Base-by-base conservation (phyloP, 2,329 filamentous ascomycete species). In the Colletotrichum graminicola region DNA sequence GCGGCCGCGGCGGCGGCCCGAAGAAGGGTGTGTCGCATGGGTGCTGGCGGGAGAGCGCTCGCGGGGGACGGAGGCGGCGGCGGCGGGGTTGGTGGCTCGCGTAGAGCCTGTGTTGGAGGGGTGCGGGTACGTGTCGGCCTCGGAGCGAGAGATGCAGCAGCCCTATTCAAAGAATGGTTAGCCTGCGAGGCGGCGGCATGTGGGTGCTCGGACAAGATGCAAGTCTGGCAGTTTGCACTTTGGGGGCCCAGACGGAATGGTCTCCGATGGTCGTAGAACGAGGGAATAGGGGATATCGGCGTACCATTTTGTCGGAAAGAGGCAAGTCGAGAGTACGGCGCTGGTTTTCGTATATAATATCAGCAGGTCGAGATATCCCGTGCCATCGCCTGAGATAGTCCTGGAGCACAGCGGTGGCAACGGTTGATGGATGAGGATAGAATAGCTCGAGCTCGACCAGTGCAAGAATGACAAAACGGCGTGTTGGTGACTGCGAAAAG, bases 101-200 rank as follows among this genome's bases (percentile, higher is more conserved):
- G 86, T 83, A 11, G 87, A 88, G 69, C 84, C 83, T 45, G 86
- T 86, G 34, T 83, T 79, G 41, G 80, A 82, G 71, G 82, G 85
- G 60, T 84, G 85, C 11, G 85, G 84, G 72, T 88, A 89, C 29
- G 87, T 87, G 77, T 87, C 87, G 71, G 84, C 86, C 34, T 83
- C 80, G 43, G 86, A 81, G 59, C 82, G 83, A 54, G 88, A 90
- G 76, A 89, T 83, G 77, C 88, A 90, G 80, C 88, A 90, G 76
- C 88, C 88, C 88, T 89, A 72, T 2, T 10, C 49, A 57, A n/a
- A 52, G n/a, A 26, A 55, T n/a, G 45, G 52, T 64, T 43, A 67
- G 56, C 56, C 18, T 56, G 51, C 18, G 43, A 47, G 26, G 43
- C 16, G n/a, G 26, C 10, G n/a, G 16, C 32, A 45, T 29, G 60